Percentiles rank a stretch among this genome's conserved stretches.
Conservation (phyloP, 2,329 filamentous ascomycete species). For the Pyrenophora tritici-repentis region DNA sequence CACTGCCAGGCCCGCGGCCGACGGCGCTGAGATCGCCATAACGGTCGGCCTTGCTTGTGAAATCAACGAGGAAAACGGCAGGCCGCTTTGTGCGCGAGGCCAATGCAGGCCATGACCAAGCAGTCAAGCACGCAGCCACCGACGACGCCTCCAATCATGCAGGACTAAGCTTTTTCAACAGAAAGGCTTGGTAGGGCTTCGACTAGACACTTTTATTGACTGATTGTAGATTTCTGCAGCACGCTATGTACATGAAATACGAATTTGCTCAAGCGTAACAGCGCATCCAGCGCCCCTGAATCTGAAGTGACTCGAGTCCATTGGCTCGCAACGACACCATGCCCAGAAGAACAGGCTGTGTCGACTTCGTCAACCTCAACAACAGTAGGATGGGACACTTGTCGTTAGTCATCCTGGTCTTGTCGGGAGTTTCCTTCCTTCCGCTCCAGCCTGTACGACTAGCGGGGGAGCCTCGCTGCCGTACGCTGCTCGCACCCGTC, state of each 20-base stretch:
- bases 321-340: conserved; percentile 27
- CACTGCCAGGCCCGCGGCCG: background rate
- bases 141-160: background rate
- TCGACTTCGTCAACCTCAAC: conserved; percentile 10
- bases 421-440: conserved; percentile 4
- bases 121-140: conserved; percentile 1
- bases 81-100: background rate
- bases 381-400: conserved; percentile 13
- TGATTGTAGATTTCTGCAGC: background rate
- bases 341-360: conserved; percentile 12
- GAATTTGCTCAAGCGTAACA: conserved; percentile 9
- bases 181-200: conserved; percentile 8
- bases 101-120: background rate
- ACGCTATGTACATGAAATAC: conserved; percentile 2
- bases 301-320: conserved; percentile 19
- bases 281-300: background rate
- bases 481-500: conserved; percentile 20
- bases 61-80: background rate
- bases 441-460: conserved; percentile 20
- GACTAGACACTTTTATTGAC: conserved; percentile 10
- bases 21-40: background rate
- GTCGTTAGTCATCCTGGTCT: conserved; percentile 9
- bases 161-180: background rate
- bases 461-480: conserved; percentile 16
- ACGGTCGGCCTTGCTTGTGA: background rate